Conservation (phyloP, 768 basidiomycete species). For the Daedalea quercina region DNA sequence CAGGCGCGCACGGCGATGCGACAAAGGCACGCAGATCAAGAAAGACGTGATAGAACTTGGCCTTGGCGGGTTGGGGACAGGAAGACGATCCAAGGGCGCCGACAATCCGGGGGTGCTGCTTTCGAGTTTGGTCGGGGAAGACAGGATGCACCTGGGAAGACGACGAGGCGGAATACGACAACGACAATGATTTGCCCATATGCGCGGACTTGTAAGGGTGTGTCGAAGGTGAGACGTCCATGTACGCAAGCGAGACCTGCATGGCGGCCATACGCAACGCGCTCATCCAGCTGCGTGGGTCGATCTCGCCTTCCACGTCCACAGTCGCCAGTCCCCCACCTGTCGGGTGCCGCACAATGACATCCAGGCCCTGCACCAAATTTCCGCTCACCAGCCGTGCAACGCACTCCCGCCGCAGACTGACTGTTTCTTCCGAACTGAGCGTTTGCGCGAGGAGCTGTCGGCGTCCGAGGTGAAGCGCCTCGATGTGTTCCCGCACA, state of each 20-base stretch:
- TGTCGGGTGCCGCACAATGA: constrained; percentile 92
- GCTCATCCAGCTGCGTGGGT: constrained; percentile 80
- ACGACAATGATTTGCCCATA: constrained; percentile 30
- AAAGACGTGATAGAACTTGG: constrained; percentile 84
- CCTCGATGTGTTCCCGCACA: constrained; percentile 86
- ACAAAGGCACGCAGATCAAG: constrained; percentile 91
- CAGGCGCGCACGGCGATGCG: constrained; percentile 82
- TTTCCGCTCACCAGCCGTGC: constrained; percentile 83
- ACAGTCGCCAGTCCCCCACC: constrained; percentile 87
- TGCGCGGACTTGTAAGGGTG: constrained; percentile 29
- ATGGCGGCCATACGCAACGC: constrained; percentile 88
- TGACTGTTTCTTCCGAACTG: constrained; percentile 78
- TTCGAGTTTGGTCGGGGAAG: constrained; percentile 52
- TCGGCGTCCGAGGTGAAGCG: constrained; percentile 83
- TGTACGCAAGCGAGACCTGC: constrained; percentile 79
- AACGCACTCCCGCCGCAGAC: constrained; percentile 82
- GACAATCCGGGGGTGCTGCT: constrained; percentile 23
- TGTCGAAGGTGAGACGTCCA: constrained; percentile 38
- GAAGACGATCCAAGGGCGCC: constrained; percentile 29
- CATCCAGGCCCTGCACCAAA: constrained; percentile 85
- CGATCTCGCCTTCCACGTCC: constrained; percentile 81
- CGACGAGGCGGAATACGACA: constrained; percentile 40
- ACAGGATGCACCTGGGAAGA: constrained; percentile 53
- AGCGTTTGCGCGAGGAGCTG: constrained; percentile 86
- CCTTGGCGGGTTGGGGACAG: constrained; percentile 16